Percentiles rank a stretch among this genome's conserved stretches.
Evolutionary conservation across 2,329 filamentous ascomycete species (phyloP).

Genomic region (Amesomyces nigricolor): DNA sequence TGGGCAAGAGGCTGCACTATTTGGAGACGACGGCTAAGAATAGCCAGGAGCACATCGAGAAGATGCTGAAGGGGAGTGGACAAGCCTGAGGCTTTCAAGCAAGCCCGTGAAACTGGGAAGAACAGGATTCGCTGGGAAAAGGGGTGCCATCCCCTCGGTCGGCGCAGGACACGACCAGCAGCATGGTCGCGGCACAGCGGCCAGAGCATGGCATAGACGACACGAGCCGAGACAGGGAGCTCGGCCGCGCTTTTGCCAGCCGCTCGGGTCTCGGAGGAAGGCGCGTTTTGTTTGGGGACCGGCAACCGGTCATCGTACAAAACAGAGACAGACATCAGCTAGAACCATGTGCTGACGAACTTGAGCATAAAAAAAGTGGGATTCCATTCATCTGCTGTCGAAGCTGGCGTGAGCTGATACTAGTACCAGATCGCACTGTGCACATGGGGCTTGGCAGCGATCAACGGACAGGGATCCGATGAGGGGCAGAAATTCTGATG

Average conservation of each 20-base stretch:
- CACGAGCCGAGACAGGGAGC: too few species aligned
- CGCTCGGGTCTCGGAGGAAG: background rate
- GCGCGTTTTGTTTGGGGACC: too few species aligned
- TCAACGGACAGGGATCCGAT: background rate
- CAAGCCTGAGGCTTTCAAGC: conserved; percentile 15
- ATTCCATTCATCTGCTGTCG: background rate
- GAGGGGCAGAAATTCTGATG: conserved; percentile 10
- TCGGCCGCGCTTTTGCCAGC: background rate
- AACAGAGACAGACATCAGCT: too few species aligned
- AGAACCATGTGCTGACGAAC: too few species aligned
- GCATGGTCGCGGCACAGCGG: background rate
- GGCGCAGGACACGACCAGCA: background rate
- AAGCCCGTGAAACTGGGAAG: background rate
- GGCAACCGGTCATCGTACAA: too few species aligned
- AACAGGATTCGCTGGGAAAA: background rate
- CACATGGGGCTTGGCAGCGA: background rate
- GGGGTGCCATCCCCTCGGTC: background rate
- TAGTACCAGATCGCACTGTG: background rate
- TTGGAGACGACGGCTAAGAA: conserved; percentile 95
- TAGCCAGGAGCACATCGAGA: conserved; percentile 82
- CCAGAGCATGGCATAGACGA: background rate
- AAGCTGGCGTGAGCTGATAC: background rate
- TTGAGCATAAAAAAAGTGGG: background rate
- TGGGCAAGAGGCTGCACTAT: conserved; percentile 87
- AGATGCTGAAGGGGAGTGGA: conserved; percentile 61